These are phyloP conservation scores for Climacium dendroides DNA, from an alignment of 225 moss, liverwort and hornwort species.

Conservation along the genomic window DNA sequence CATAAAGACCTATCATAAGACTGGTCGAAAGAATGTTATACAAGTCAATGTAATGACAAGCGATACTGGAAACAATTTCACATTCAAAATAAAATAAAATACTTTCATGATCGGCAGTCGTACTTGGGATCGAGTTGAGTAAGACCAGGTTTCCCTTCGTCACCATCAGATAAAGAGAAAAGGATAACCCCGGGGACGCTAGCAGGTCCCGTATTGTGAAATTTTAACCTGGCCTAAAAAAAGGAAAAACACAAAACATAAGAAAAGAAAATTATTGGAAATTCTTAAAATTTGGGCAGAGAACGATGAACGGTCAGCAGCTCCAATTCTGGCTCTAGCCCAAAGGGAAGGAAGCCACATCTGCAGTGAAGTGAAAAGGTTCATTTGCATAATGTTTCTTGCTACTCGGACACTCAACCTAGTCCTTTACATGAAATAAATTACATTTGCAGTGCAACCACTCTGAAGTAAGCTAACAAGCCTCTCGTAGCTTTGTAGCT, in stretches of 20 bases:
- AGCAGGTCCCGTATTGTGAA: constrained; percentile 69
- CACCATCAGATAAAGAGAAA: constrained; percentile 58
- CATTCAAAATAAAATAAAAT: neutral
- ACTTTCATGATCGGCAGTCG: neutral
- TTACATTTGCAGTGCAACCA: neutral
- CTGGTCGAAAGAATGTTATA: neutral
- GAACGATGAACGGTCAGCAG: neutral
- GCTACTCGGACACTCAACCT: neutral
- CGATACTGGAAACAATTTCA: neutral
- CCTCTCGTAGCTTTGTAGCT: neutral
- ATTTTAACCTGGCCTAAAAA: constrained; percentile 53
- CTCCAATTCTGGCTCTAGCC: neutral
- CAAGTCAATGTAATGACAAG: neutral
- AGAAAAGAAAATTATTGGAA: neutral
- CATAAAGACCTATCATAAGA: neutral
- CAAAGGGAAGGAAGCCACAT: neutral
- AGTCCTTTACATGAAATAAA: neutral
- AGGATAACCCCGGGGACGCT: constrained; percentile 53
- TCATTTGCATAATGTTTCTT: neutral
- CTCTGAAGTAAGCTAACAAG: neutral
- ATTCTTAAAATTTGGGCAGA: neutral
- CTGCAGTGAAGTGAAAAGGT: neutral
- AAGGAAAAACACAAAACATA: neutral
- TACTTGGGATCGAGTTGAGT: constrained; percentile 71
- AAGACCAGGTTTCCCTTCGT: constrained; percentile 58